Base-by-base conservation (phyloP, 345 rosid genomes). In the Dovyalis caffra region DNA sequence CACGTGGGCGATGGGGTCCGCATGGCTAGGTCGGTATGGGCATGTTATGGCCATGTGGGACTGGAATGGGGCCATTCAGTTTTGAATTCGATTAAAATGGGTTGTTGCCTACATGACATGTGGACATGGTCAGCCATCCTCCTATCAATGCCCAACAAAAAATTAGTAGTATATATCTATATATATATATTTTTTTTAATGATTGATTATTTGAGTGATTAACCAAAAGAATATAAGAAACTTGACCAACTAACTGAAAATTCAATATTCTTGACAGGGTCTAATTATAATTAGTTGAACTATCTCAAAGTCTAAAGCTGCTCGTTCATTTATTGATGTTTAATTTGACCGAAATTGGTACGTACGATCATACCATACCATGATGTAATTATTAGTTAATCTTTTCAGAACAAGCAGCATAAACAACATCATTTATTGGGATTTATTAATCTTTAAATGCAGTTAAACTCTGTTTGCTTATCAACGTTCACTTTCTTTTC, bases 61-160 rank as follows among this genome's bases (percentile, higher is more conserved):
- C 73, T 63, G 10, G 32, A 63, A 77, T 76, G 73, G 73, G 56
- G 71, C 31, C 18, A 0, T 65, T n/a, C 21, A 33, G 23, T 47
- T 57, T 62, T 49, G 3, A 15, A 12, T 35, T 34, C 23, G 9
- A 65, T 62, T 11, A n/a, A n/a, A 25, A 69, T 72, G 73, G 64
- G 57, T 37, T 70, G 88, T 82, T 78, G 89, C 74, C 86, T 76
- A 78, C 90, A 85, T 80, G 75, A 61, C 86, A 82, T 82, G 83
- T 78, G 73, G 73, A 70, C 28, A 31, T 57, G 56, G 73, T 71
- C 76, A 76, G 31, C 49, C 51, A 56, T 38, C 68, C 32, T n/a
- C 77, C 68, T 66, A 65, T 64, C 69, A n/a, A 31, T 38, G 12
- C 49, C 43, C 4, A 31, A 29, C 7, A 60, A 26, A 60, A 60